phyloP scores from a whole-genome alignment of 805 yeast species.

The Suhomyces canberraensis region DNA sequence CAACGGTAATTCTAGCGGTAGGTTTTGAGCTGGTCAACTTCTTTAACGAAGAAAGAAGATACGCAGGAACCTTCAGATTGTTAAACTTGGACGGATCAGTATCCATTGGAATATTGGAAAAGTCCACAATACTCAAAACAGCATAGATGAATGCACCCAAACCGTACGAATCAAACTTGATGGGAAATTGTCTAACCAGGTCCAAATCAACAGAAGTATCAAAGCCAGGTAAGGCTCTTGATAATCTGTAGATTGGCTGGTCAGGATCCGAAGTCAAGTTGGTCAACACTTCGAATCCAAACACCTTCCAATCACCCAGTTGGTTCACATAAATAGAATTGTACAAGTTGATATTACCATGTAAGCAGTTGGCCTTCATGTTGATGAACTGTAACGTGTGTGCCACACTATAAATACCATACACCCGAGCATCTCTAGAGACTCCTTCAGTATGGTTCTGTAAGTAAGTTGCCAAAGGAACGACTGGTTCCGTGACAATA shows the following conservation, averaged over 20 bases:
- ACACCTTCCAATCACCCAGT: constrained; percentile 80
- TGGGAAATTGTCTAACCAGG: constrained; percentile 30
- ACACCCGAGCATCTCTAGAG: constrained; percentile 36
- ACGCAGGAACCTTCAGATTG: background rate
- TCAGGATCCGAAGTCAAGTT: constrained; percentile 46
- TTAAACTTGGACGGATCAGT: background rate
- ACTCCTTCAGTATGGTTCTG: constrained; percentile 20
- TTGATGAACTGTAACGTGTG: constrained; percentile 57
- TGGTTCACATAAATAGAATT: constrained; percentile 59
- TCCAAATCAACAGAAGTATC: constrained; percentile 40
- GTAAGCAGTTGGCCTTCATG: constrained; percentile 53
- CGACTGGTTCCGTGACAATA: constrained; percentile 65
- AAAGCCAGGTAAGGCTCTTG: constrained; percentile 20
- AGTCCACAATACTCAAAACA: constrained; percentile 24
- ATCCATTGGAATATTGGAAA: background rate
- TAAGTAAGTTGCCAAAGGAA: constrained; percentile 46
- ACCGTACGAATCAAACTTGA: constrained; percentile 61
- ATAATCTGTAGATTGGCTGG: constrained; percentile 39
- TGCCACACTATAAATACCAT: constrained; percentile 57
- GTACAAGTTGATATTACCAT: constrained; percentile 54
- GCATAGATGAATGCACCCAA: constrained; percentile 55
- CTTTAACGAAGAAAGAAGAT: constrained; percentile 13
- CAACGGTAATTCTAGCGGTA: constrained; percentile 32
- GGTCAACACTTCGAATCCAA: constrained; percentile 73
- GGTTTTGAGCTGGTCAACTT: constrained; percentile 36